phyloP scores from a whole-genome alignment of 208 protist species.

The Angomonas desouzai region DNA sequence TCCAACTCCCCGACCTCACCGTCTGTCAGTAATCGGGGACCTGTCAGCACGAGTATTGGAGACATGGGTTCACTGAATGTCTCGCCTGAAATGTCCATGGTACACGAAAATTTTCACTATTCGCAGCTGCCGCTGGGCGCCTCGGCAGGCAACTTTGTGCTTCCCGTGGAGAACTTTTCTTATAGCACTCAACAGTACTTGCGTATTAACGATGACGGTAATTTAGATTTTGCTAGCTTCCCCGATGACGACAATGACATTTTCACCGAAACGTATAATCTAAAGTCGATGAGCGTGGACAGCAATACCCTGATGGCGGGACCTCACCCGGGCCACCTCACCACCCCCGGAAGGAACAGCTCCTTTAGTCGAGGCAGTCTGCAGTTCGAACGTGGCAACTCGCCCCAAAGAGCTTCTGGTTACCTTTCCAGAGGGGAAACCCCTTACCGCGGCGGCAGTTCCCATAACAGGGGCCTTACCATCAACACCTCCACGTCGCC shows the following conservation, averaged over 20 bases:
- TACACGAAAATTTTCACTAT: slow-evolving; percentile 81
- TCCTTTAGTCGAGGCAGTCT: slow-evolving; percentile 38
- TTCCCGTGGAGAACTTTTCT: slow-evolving; percentile 42
- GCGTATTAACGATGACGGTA: slow-evolving; percentile 78
- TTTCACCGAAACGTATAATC: slow-evolving; percentile 26
- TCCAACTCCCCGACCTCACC: slow-evolving; percentile 31
- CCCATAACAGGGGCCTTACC: neutral
- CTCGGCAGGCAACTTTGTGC: slow-evolving; percentile 72
- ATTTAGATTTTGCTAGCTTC: slow-evolving; percentile 65
- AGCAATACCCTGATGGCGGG: slow-evolving; percentile 29
- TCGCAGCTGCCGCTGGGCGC: slow-evolving; percentile 47
- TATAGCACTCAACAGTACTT: slow-evolving; percentile 56
- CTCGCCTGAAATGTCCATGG: slow-evolving; percentile 56
- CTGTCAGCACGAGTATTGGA: slow-evolving; percentile 24
- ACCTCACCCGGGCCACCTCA: slow-evolving; percentile 28
- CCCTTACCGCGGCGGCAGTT: slow-evolving; percentile 28
- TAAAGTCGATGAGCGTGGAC: slow-evolving; percentile 26
- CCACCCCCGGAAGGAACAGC: slow-evolving; percentile 28
- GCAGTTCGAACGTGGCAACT: slow-evolving; percentile 21
- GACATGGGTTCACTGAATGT: slow-evolving; percentile 32
- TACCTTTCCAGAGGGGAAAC: slow-evolving; percentile 39
- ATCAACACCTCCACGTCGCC: neutral
- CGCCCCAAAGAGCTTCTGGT: slow-evolving; percentile 24
- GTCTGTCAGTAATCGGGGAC: slow-evolving; percentile 27
- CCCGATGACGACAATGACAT: slow-evolving; percentile 60